These are phyloP conservation scores for Hydnomerulius pinastri DNA, from an alignment of 768 basidiomycete genomes.

Conservation along the genomic window DNA sequence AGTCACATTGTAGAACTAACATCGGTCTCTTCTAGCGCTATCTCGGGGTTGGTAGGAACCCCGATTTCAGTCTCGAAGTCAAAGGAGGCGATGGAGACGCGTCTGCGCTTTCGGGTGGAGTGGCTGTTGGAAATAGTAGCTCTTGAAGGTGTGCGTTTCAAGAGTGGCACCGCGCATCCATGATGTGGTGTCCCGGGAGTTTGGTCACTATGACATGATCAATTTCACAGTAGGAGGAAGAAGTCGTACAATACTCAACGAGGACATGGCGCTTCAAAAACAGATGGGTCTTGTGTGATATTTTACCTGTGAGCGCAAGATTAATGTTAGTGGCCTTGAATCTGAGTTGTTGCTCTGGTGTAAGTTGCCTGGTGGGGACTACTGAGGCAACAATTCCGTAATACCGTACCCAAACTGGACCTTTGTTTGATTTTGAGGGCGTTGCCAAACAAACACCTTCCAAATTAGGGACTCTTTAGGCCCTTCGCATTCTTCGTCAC, in stretches of 20 bases:
- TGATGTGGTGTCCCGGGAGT: constrained; percentile 27
- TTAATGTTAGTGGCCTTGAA: constrained; percentile 3
- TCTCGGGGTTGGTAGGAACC: constrained; percentile 13
- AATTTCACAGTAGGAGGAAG: constrained; percentile 11
- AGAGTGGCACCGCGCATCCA: constrained; percentile 25
- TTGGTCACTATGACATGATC: constrained; percentile 25
- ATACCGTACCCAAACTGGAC: neutral
- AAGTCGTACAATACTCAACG: constrained; percentile 32
- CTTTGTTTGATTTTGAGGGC: constrained; percentile 28
- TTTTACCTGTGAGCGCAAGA: neutral
- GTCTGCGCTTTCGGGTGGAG: constrained; percentile 42
- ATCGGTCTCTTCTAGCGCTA: constrained; percentile 26
- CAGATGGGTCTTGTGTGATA: neutral
- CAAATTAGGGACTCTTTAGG: neutral
- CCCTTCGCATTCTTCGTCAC: too few species aligned
- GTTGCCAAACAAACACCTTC: constrained; percentile 28
- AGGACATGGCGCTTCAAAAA: constrained; percentile 19
- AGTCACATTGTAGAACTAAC: constrained; percentile 21
- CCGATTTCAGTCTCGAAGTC: constrained; percentile 40
- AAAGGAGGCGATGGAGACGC: constrained; percentile 41
- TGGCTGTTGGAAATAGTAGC: constrained; percentile 41
- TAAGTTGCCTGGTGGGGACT: too few species aligned
- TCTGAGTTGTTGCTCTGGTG: neutral
- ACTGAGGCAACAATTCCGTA: neutral
- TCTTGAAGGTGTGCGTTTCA: constrained; percentile 41